Evolutionary conservation across 1,284 basidiomycete species (phyloP).

Genomic region (Apiotrichum akiyoshidainum): DNA sequence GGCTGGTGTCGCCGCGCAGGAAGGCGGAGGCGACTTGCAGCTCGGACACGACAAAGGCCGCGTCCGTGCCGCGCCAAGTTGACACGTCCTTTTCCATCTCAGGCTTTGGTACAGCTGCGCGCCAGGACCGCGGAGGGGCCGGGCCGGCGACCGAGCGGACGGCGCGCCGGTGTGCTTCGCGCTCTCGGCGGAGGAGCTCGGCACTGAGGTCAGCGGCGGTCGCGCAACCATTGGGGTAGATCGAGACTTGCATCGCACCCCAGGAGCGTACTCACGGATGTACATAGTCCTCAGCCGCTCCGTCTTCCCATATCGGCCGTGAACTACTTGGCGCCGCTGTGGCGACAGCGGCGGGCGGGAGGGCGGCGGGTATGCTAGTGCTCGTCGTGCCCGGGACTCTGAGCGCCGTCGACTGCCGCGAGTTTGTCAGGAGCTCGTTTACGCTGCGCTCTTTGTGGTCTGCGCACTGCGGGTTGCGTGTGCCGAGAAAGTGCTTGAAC

Average conservation of each 20-base stretch:
- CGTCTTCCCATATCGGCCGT: neutral
- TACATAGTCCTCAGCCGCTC: conserved; percentile 13
- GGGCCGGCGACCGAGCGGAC: conserved; percentile 38
- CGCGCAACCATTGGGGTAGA: neutral
- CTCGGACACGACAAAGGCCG: neutral
- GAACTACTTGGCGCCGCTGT: neutral
- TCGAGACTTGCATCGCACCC: neutral
- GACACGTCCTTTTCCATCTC: neutral
- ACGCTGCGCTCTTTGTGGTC: conserved; percentile 21
- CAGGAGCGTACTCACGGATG: conserved; percentile 32
- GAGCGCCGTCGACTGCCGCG: conserved; percentile 10
- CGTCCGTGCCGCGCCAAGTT: neutral
- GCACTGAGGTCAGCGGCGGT: conserved; percentile 21
- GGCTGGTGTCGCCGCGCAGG: neutral
- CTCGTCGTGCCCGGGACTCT: neutral
- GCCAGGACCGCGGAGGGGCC: conserved; percentile 42
- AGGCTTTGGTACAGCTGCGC: conserved; percentile 1
- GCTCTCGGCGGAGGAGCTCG: conserved; percentile 33
- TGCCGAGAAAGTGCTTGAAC: conserved; percentile 41
- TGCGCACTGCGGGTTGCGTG: conserved; percentile 9
- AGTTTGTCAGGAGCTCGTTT: conserved; percentile 30
- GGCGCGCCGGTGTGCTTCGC: conserved; percentile 28
- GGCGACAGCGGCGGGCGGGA: too few relatives aligned
- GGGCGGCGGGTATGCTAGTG: neutral
- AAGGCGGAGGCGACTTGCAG: conserved; percentile 4